phyloP scores from a whole-genome alignment of 2,329 filamentous ascomycete genomes.

The Epichloe gansuensis region DNA sequence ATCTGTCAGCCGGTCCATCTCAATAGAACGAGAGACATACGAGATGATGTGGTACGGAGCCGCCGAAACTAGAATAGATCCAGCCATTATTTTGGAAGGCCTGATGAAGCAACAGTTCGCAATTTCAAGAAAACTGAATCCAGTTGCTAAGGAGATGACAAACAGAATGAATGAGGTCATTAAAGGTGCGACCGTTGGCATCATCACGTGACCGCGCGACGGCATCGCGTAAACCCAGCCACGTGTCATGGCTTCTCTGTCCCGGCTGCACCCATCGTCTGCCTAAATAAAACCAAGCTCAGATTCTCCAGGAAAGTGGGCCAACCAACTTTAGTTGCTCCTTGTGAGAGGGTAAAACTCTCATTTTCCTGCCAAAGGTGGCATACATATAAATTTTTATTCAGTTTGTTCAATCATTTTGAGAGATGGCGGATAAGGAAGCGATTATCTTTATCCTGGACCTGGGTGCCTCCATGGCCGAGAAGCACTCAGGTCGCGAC shows the following conservation, averaged over 20 bases:
- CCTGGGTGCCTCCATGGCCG: constrained; percentile 72
- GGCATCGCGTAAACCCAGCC: constrained; percentile 14
- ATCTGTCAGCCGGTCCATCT: not conserved
- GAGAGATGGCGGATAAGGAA: constrained; percentile 77
- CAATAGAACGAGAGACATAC: constrained; percentile 29
- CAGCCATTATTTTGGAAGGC: constrained; percentile 25
- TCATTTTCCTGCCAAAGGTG: not conserved
- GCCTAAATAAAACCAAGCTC: constrained; percentile 9
- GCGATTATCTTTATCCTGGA: constrained; percentile 88
- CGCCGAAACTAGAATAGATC: constrained; percentile 45
- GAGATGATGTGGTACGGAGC: constrained; percentile 68
- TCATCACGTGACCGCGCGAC: constrained; percentile 21
- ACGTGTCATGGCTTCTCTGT: not conserved
- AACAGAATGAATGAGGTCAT: constrained; percentile 6
- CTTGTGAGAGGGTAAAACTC: not conserved
- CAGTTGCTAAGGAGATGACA: not conserved
- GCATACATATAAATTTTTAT: not conserved
- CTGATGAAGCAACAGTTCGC: not conserved
- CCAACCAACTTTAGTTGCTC: not conserved
- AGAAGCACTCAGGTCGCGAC: constrained; percentile 54
- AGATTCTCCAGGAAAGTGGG: not conserved
- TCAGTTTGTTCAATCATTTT: not conserved
- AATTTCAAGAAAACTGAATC: not conserved
- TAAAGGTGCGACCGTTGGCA: not conserved
- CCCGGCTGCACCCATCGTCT: constrained; percentile 6